Evolutionary conservation across 1,284 basidiomycete species (phyloP).

Genomic region (Ustilago trichophora): DNA sequence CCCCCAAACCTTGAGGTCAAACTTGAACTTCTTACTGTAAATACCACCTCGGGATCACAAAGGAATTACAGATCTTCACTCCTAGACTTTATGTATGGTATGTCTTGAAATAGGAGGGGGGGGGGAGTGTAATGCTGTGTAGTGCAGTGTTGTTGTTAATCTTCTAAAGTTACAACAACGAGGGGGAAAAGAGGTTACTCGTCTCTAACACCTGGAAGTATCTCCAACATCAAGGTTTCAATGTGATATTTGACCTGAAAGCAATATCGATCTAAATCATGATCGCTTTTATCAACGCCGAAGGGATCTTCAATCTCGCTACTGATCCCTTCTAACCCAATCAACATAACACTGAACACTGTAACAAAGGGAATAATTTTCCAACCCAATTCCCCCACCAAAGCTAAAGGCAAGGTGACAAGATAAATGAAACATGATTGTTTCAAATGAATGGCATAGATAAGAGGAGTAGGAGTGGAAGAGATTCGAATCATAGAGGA

Average conservation of each 20-base stretch:
- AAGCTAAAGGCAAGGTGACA: constrained; percentile 21
- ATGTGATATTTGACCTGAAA: constrained; percentile 15
- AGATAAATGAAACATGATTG: constrained; percentile 73
- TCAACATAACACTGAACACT: constrained; percentile 81
- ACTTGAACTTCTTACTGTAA: no score
- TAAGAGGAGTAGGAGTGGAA: constrained; percentile 25
- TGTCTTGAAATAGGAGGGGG: no score
- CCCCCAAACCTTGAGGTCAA: no score
- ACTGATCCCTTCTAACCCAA: constrained; percentile 92
- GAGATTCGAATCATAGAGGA: constrained; percentile 79
- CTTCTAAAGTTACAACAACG: no score
- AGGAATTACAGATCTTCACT: no score
- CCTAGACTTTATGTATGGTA: no score
- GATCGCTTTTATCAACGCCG: constrained; percentile 57
- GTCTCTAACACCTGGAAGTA: constrained; percentile 5
- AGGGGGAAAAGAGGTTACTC: no score
- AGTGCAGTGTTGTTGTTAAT: no score
- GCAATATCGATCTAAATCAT: constrained; percentile 37
- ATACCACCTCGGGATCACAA: no score
- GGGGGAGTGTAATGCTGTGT: no score
- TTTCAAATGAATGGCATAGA: constrained; percentile 85
- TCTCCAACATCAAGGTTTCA: constrained; percentile 16
- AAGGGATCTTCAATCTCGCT: constrained; percentile 88
- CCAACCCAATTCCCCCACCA: constrained; percentile 62
- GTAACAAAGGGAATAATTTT: constrained; percentile 79